Base-by-base conservation (phyloP, 2,329 filamentous ascomycete genomes). In the Pyricularia pennisetigena region DNA sequence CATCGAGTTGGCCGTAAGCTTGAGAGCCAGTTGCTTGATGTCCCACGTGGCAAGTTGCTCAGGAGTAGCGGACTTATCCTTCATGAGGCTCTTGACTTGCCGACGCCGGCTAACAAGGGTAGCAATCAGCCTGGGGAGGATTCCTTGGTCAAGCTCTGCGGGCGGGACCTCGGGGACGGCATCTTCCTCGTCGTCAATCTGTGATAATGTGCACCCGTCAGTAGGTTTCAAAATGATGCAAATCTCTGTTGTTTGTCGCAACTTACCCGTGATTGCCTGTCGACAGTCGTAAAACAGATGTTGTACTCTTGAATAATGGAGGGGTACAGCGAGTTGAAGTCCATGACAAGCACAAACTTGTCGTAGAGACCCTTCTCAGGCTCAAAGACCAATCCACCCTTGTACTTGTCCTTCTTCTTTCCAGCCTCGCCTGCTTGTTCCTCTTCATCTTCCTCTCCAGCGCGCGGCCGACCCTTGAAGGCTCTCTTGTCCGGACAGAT, bases 261-360 rank as follows among this genome's bases (percentile, higher is more conserved):
- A 79, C 88, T 82, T 85, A 93, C 90, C 73, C 90, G 80, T 70
- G 86, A 82, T 59, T 86, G 83, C 73, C 95, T 86, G 70, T 98
- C 92, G 7, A 99, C 93, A 0, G 96, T 99, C 2, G 95, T 99
- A 79, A 99, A 99, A 82, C 96, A 99, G 73, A 99, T 99, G 79
- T 99, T 99, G 82, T 89, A 99, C 84, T 99, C 96, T 76, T 99
- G 96, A 70, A 99, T 99, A 75, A 99, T 98, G 76, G 93, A 97
- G 35, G 95, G 95, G 75, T 99, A 99, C 70, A 99, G 83, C 74
- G 94, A 97, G 85, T 99, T 99, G 83, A 99, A 99, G 83, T 99
- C 95, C 96, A 99, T 99, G 78, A 99, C 96, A 68, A 99, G 86
- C 68, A 99, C 91, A 78, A 96, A 97, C 80, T 96, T 97, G 84